These are phyloP conservation scores for Diaporthe amygdali DNA, from an alignment of 2,329 filamentous ascomycete genomes.

Conservation along the genomic window DNA sequence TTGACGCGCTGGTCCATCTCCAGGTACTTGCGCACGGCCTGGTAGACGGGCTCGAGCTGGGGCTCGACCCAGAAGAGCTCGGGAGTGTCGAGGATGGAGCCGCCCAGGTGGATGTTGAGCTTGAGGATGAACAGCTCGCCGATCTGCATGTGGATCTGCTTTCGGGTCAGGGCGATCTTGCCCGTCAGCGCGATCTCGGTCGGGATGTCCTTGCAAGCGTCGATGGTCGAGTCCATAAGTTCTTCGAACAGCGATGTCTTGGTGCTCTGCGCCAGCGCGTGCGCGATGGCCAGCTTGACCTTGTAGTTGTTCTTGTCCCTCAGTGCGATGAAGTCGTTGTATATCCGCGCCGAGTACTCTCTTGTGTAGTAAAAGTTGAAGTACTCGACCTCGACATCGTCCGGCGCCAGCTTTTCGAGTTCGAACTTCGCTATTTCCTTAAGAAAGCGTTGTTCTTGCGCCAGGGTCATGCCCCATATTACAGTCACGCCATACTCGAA, in stretches of 20 bases:
- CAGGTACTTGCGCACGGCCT: slow-evolving; percentile 91
- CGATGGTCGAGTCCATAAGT: slow-evolving; percentile 90
- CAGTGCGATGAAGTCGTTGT: slow-evolving; percentile 98
- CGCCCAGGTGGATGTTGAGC: slow-evolving; percentile 98
- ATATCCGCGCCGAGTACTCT: slow-evolving; percentile 97
- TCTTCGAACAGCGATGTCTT: slow-evolving; percentile 98
- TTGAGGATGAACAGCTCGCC: slow-evolving; percentile 96
- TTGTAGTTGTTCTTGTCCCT: slow-evolving; percentile 96
- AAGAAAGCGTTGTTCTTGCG: slow-evolving; percentile 87
- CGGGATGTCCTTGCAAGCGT: slow-evolving; percentile 90
- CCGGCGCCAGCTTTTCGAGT: slow-evolving; percentile 82
- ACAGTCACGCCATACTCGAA: slow-evolving; percentile 98
- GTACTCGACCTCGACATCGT: slow-evolving; percentile 93
- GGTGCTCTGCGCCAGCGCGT: slow-evolving; percentile 93
- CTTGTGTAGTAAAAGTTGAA: slow-evolving; percentile 99
- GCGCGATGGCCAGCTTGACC: slow-evolving; percentile 95
- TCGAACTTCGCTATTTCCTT: slow-evolving; percentile 96
- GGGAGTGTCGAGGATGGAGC: slow-evolving; percentile 93
- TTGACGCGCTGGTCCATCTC: slow-evolving; percentile 97
- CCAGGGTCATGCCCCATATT: slow-evolving; percentile 96
- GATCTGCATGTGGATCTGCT: slow-evolving; percentile 99
- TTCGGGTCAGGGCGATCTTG: slow-evolving; percentile 85
- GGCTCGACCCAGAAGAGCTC: slow-evolving; percentile 99
- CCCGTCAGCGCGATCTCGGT: slow-evolving; percentile 91
- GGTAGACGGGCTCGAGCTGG: slow-evolving; percentile 94